Conservation (phyloP, 768 basidiomycete genomes). For the Pleurotus giganteus region DNA sequence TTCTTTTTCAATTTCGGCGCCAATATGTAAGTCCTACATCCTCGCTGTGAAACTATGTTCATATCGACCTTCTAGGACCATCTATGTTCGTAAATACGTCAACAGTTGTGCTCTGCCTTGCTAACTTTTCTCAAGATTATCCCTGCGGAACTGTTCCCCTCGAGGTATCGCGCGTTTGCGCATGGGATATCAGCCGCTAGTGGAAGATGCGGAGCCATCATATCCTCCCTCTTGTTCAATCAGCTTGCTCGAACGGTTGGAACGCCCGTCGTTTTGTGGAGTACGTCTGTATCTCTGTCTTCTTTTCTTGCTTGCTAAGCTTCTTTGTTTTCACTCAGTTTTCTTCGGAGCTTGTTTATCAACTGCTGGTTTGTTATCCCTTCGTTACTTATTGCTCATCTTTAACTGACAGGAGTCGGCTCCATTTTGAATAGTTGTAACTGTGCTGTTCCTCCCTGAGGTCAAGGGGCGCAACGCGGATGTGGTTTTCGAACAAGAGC, state of each 20-base stretch:
- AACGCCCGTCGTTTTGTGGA: slow-evolving; percentile 67
- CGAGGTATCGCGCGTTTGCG: slow-evolving; percentile 66
- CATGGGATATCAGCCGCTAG: slow-evolving; percentile 73
- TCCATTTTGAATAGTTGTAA: background rate
- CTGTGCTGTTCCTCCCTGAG: background rate
- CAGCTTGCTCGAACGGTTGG: slow-evolving; percentile 56
- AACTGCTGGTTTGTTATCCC: background rate
- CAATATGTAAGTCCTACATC: slow-evolving; percentile 45
- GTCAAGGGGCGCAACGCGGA: background rate
- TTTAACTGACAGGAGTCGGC: background rate
- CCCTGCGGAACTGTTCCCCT: slow-evolving; percentile 79
- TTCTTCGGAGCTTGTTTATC: background rate
- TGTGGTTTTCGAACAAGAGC: background rate
- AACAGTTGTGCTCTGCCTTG: background rate
- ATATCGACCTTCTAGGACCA: slow-evolving; percentile 33
- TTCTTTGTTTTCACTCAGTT: background rate
- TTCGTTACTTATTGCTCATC: background rate
- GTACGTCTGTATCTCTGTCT: slow-evolving; percentile 37
- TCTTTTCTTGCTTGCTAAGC: background rate
- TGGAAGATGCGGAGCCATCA: slow-evolving; percentile 78
- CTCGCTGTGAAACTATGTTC: background rate
- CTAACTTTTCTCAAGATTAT: background rate
- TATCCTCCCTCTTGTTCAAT: slow-evolving; percentile 73
- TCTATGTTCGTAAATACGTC: slow-evolving; percentile 36
- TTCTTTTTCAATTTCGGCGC: slow-evolving; percentile 86